A percentile compares a stretch with the other conserved stretches of the same genome.
These are phyloP conservation scores for Coffea canephora DNA, from an alignment of 257 asterid genomes.

Conservation along the genomic window DNA sequence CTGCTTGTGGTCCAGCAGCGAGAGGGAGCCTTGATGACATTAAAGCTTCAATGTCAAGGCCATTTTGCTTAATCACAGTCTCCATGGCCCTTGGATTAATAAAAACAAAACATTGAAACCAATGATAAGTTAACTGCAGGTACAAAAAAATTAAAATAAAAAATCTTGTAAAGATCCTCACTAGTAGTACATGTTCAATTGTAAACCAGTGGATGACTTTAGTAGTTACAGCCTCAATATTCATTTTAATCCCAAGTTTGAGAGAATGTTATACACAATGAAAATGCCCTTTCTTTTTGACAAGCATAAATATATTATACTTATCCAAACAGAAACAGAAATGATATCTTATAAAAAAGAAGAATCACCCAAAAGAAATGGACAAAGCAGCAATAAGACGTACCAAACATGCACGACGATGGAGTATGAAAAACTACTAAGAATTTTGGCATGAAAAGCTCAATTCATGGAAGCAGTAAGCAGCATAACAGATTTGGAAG, in stretches of 20 bases:
- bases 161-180: not conserved
- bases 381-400: not conserved
- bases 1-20: conserved; percentile 69
- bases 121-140: not conserved
- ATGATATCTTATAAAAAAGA: not conserved
- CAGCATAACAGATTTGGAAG: not conserved
- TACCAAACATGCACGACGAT: not conserved
- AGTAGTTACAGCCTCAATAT: not conserved
- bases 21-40: conserved; percentile 78
- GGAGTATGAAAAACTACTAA: not conserved
- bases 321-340: no score
- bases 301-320: not conserved
- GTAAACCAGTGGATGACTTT: not conserved
- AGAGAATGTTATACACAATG: not conserved
- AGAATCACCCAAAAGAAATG: no score
- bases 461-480: not conserved
- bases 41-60: conserved; percentile 85
- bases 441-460: not conserved
- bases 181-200: not conserved
- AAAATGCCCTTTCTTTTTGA: not conserved
- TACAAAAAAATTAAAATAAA: not conserved
- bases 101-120: conserved; percentile 2
- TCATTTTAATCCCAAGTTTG: not conserved
- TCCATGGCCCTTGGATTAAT: conserved; percentile 87
- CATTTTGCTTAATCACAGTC: conserved; percentile 91